Conservation (phyloP, 2,329 filamentous ascomycete genomes). For the Colletotrichum aenigma region DNA sequence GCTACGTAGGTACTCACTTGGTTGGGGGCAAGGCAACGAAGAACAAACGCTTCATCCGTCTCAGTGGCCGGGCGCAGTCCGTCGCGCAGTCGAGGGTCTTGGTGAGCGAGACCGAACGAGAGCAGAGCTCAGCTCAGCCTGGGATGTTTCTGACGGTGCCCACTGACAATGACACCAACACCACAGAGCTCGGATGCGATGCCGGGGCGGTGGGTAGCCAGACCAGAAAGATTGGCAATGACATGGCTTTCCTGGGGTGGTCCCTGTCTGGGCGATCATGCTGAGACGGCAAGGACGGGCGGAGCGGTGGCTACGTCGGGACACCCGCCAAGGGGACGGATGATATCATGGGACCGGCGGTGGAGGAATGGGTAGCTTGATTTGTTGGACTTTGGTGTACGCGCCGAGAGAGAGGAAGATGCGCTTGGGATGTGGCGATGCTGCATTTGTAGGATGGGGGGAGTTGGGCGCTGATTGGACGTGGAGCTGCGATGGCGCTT, state of each 20-base stretch:
- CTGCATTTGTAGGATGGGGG: neutral
- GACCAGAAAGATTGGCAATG: neutral
- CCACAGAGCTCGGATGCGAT: neutral
- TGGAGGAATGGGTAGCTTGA: neutral
- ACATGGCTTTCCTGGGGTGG: neutral
- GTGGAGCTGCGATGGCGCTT: neutral
- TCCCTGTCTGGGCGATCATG: neutral
- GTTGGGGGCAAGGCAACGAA: neutral
- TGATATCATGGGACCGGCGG: constrained; percentile 3
- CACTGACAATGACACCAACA: neutral
- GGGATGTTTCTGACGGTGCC: neutral
- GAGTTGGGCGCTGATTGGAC: neutral
- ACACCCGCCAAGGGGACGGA: neutral
- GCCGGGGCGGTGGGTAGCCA: neutral
- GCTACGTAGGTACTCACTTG: neutral
- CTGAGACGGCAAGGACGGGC: neutral
- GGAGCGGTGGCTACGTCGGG: neutral
- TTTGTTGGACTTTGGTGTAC: neutral
- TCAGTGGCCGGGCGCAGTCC: neutral
- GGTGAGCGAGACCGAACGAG: neutral
- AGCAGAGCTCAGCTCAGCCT: neutral
- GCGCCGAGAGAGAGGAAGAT: neutral
- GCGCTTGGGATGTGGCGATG: neutral
- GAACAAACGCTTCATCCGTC: neutral
- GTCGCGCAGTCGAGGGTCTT: neutral